Evolutionary conservation across 805 yeast genomes (phyloP), one percentile per base, ranked within the genome.

Genomic region (Nakazawaea sp.): DNA sequence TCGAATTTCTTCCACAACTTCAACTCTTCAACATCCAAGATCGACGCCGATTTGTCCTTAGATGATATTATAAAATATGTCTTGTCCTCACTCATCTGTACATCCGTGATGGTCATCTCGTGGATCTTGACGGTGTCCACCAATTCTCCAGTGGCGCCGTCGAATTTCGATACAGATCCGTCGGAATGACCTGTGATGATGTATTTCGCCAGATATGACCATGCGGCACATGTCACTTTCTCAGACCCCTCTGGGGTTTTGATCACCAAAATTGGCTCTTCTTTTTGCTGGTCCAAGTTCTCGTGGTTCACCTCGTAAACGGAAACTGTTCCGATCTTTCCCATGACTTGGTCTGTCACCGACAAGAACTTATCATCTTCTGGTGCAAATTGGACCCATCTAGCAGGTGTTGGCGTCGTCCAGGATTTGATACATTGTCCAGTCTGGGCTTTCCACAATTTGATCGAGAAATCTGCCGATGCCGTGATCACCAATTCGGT

Each of bases 21-120:
- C 43, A 92, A 68, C 34, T 79, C 70, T 45, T 85, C 94, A 33
- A 83, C 85, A 56, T 86, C 90, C 37, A 85, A 66, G 43, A 92
- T 64, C 43, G 74, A 69, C 5, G 97, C 85, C 41, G 80, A 71
- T 64, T 87, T 84, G 66, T 92, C 99, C 62, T 90, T 87, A 33
- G 96, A 87, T 3, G 96, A 70, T 9, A 96, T 87, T 55, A 92
- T 77, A 62, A 92, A 87, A 61, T 92, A 92, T 11, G 96, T 78
- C 53, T 66, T 72, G 62, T 90, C 97, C 44, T 75, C 77, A 11
- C 90, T 76, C 58, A 89, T 83, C 64, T 92, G 99, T 52, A 92
- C 63, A 60, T 92, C 99, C 18, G 94, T 86, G 52, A 92, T 68
- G 50, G 72, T 69, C 47, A 74, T 74, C 42, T 85, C 89, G 62